phyloP scores from a whole-genome alignment of 2,329 filamentous ascomycete genomes.

The Scytalidium lignicola region DNA sequence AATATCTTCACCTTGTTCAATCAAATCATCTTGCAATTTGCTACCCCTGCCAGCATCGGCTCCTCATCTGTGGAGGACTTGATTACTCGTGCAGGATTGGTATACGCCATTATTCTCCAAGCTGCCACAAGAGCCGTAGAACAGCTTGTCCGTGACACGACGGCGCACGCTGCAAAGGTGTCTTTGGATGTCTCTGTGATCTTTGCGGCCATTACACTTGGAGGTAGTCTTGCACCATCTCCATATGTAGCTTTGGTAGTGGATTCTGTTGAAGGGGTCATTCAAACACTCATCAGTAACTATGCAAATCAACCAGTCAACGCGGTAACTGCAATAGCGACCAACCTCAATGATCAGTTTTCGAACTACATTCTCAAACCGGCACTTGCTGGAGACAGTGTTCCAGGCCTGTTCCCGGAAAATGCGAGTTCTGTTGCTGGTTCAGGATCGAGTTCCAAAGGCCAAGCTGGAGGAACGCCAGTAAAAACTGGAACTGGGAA shows the following conservation, averaged over 20 bases:
- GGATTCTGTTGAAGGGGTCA: not conserved
- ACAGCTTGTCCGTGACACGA: not conserved
- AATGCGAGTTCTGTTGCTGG: not conserved
- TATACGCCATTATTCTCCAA: not conserved
- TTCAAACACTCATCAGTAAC: not conserved
- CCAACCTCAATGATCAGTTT: not conserved
- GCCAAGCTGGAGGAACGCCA: not conserved
- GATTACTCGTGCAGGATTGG: not conserved
- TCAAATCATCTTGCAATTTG: not conserved
- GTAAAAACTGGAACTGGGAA: not conserved
- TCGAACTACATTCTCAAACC: not conserved
- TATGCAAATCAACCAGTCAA: not conserved
- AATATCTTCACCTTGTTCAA: not conserved
- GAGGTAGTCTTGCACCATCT: not conserved
- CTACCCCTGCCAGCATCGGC: not conserved
- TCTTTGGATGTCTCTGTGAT: not conserved
- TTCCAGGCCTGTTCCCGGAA: not conserved
- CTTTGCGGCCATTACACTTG: not conserved
- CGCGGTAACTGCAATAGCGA: not conserved
- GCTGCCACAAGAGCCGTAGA: not conserved
- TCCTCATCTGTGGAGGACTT: not conserved
- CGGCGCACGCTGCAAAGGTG: not conserved
- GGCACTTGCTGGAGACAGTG: not conserved
- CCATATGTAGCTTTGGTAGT: not conserved
- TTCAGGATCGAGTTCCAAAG: not conserved